Base-by-base conservation (phyloP, 305 asterid genomes). In the Lippia alba region DNA sequence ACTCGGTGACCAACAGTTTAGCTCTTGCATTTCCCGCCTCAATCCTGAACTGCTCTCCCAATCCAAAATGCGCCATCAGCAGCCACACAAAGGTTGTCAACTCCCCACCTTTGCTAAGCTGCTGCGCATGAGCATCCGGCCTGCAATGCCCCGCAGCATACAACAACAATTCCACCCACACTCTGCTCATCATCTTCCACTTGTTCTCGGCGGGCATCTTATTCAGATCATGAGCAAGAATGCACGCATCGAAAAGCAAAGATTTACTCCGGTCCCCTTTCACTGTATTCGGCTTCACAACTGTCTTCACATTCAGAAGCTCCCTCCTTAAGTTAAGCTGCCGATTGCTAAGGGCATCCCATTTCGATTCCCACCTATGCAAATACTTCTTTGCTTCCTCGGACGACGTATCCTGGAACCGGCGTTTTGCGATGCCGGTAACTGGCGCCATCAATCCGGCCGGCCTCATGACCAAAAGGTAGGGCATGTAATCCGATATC, bases 211-310 rank as follows among this genome's bases (percentile, higher is more conserved):
- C 4, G 8, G 8, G 9, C 45, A 66, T 1, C 0, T 16, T 5
- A 8, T 4, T 41, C 4, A 82, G 72, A 0, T 71, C 64, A 0
- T 46, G 50, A 2, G 87, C 80, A 41, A 82, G 86, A 15, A n/a
- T 80, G 14, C 82, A 75, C 0, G 81, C 79, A n/a, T 77, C 81
- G 12, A 74, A 82, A 56, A 80, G 53, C 61, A 82, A 34, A 2
- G 85, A 74, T 39, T 82, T 79, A 72, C 82, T 82, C 61, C 80
- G 49, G 45, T 82, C 84, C 4, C 87, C 87, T 69, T 79, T 79
- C 39, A 82, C 79, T 3, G 48, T 48, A 2, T 15, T 40, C 8
- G 84, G 84, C 24, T 33, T 69, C 4, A 64, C 73, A 0, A 2
- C 19, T 0, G 82, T 79, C 4, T 49, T 56, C 51, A 79, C 82